These are phyloP conservation scores for Trametes sp. DNA, from an alignment of 1,284 basidiomycete genomes.

Conservation along the genomic window DNA sequence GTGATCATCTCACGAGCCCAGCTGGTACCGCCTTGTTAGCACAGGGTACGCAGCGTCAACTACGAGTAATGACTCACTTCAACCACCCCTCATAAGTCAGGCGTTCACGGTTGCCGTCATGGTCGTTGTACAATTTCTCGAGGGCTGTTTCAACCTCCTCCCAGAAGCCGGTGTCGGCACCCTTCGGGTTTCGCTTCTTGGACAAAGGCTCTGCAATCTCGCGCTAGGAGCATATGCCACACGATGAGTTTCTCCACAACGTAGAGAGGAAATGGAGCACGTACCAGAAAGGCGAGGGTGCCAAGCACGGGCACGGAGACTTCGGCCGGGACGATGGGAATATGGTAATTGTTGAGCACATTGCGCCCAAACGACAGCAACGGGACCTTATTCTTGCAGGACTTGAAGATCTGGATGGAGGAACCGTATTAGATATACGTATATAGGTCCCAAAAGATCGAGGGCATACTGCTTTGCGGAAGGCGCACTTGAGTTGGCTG, in stretches of 20 bases:
- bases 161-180: slow-evolving; percentile 5
- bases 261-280: too few relatives aligned
- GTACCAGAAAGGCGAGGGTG: not conserved
- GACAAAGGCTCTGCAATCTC: not conserved
- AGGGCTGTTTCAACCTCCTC: not conserved
- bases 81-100: not conserved
- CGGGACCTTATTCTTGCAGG: not conserved
- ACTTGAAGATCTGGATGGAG: not conserved
- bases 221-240: not conserved
- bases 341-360: slow-evolving; percentile 1
- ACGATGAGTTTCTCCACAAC: too few relatives aligned
- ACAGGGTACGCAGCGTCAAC: not conserved
- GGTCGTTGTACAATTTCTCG: not conserved
- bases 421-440: not conserved
- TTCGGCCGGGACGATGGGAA: not conserved
- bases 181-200: not conserved
- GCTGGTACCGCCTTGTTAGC: not conserved
- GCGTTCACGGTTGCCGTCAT: not conserved
- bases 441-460: too few relatives aligned
- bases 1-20: not conserved
- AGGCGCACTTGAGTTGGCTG: not conserved
- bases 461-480: not conserved
- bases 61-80: not conserved
- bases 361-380: not conserved
- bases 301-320: not conserved